A percentile compares a stretch with the other conserved stretches of the same genome.
phyloP scores from a whole-genome alignment of 2,329 filamentous ascomycete genomes.

The Exophiala bonariae region DNA sequence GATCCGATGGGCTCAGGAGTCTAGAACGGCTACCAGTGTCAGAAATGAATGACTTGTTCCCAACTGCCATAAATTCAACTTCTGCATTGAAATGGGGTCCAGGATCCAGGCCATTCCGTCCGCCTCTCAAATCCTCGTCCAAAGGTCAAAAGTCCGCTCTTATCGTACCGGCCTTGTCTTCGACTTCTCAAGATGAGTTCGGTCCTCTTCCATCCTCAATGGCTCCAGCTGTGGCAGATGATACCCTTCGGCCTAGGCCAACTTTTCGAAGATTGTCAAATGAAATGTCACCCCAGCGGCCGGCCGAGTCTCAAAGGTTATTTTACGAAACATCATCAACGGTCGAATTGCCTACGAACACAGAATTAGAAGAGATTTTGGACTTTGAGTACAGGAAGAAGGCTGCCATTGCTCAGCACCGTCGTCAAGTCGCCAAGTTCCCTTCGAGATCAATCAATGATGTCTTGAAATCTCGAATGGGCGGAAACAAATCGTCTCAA shows the following conservation, averaged over 20 bases:
- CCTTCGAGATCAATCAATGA: background rate
- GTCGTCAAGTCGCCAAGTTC: constrained; percentile 12
- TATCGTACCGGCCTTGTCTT: too few relatives aligned
- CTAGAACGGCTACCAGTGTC: background rate
- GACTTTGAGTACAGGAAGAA: constrained; percentile 42
- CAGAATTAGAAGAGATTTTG: constrained; percentile 34
- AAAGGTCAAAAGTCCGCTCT: background rate
- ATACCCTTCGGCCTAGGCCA: too few relatives aligned
- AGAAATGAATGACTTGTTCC: too few relatives aligned
- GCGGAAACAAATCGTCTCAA: background rate
- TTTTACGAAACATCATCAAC: too few relatives aligned
- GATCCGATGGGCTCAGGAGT: background rate
- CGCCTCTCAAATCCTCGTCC: constrained; percentile 3
- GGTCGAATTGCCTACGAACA: background rate
- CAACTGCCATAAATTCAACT: constrained; percentile 6
- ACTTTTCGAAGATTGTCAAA: constrained; percentile 9
- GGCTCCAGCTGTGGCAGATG: too few relatives aligned
- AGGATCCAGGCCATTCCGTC: constrained; percentile 18
- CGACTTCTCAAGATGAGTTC: too few relatives aligned
- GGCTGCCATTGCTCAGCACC: constrained; percentile 32
- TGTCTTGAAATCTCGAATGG: background rate
- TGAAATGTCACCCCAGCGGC: too few relatives aligned
- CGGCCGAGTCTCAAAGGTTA: too few relatives aligned
- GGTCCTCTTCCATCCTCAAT: too few relatives aligned
- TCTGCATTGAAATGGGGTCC: constrained; percentile 10